Evolutionary conservation across 2,329 filamentous ascomycete species (phyloP).

Genomic region (Cladophialophora psammophila): DNA sequence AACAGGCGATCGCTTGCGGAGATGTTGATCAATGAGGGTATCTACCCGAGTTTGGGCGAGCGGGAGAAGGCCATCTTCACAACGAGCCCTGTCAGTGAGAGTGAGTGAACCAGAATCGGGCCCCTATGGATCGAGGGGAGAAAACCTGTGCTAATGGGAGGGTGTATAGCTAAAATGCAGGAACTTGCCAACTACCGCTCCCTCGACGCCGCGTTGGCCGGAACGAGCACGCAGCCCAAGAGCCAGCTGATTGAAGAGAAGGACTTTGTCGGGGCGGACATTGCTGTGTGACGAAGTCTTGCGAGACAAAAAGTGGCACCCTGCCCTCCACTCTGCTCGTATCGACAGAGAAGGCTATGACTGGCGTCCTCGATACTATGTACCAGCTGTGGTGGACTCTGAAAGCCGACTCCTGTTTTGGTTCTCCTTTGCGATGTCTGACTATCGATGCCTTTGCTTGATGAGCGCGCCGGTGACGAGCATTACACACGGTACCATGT

Average conservation of each 20-base stretch:
- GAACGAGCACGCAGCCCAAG: constrained; percentile 30
- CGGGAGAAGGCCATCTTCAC: constrained; percentile 42
- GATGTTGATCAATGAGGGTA: constrained; percentile 37
- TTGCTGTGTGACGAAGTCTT: constrained; percentile 32
- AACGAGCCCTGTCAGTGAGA: constrained; percentile 38
- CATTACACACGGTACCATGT: neutral
- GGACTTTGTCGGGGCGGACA: constrained; percentile 39
- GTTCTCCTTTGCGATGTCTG: neutral
- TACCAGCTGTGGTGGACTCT: neutral
- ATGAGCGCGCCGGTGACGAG: neutral
- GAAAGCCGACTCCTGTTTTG: neutral
- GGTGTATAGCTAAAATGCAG: constrained; percentile 35
- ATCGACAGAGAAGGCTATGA: neutral
- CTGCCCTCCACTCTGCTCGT: neutral
- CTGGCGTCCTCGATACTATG: neutral
- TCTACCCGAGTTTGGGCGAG: constrained; percentile 41
- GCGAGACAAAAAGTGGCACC: neutral
- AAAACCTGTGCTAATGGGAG: neutral
- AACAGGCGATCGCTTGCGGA: constrained; percentile 35
- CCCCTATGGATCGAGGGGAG: neutral
- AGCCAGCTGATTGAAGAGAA: constrained; percentile 37
- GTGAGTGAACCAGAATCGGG: constrained; percentile 28
- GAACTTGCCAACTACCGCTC: constrained; percentile 39
- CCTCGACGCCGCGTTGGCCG: constrained; percentile 38
- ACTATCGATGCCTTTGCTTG: neutral